Conservation (phyloP, 2,329 filamentous ascomycete genomes). For the Colletotrichum australisinense region DNA sequence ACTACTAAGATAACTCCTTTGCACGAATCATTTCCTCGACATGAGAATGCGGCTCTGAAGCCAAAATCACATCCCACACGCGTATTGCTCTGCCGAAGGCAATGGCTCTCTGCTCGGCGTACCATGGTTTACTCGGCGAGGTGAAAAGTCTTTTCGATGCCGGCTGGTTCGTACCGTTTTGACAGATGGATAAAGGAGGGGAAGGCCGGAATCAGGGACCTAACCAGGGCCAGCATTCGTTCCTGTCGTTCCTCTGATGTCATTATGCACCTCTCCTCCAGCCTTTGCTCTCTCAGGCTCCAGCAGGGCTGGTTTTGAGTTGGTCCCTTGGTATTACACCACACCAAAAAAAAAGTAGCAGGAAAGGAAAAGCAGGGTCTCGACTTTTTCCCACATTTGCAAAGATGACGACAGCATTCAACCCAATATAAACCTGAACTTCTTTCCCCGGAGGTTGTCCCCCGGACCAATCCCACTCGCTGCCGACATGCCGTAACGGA, state of each 20-base stretch:
- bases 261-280: constrained; percentile 20
- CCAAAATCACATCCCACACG: background rate
- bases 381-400: background rate
- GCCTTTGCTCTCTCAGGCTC: background rate
- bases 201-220: background rate
- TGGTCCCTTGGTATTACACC: constrained; percentile 24
- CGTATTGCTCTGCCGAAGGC: background rate
- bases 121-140: background rate
- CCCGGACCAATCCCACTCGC: constrained; percentile 1
- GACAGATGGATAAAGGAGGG: background rate
- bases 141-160: background rate
- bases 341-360: background rate
- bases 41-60: background rate
- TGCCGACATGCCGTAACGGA: background rate
- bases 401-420: constrained; percentile 1
- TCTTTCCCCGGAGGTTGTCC: constrained; percentile 6
- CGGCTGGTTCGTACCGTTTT: background rate
- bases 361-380: background rate
- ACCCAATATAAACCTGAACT: background rate
- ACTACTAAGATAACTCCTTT: too few relatives aligned
- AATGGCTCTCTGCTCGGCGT: background rate
- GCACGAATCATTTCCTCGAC: background rate
- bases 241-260: constrained; percentile 30
- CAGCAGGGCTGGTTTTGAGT: constrained; percentile 18
- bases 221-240: background rate